Evolutionary conservation across 352 stramenopile species (phyloP).

Genomic region (Paralagenidium karlingii): DNA sequence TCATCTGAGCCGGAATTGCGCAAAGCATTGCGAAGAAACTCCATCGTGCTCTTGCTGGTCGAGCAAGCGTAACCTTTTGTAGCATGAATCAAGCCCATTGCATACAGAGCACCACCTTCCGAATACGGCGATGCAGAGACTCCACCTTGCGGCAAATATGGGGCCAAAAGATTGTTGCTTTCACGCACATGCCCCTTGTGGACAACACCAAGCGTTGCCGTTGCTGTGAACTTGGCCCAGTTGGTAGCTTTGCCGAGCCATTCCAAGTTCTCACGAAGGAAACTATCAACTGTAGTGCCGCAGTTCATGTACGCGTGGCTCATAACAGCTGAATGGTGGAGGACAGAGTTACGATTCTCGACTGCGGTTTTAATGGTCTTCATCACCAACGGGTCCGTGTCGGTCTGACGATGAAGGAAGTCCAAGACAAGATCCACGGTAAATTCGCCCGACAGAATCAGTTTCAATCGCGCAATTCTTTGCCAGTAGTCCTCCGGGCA

Average conservation of each 20-base stretch:
- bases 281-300: slow-evolving; percentile 96
- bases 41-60: slow-evolving; percentile 70
- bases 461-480: slow-evolving; percentile 78
- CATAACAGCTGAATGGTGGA: slow-evolving; percentile 97
- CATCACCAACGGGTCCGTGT: slow-evolving; percentile 88
- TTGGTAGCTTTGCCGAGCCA: slow-evolving; percentile 98
- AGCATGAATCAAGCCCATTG: slow-evolving; percentile 97
- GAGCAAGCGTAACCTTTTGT: slow-evolving; percentile 87
- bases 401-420: slow-evolving; percentile 85
- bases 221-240: slow-evolving; percentile 99
- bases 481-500: slow-evolving; percentile 63
- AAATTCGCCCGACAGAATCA: slow-evolving; percentile 82
- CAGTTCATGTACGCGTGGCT: slow-evolving; percentile 95
- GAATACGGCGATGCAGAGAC: slow-evolving; percentile 90
- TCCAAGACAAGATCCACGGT: slow-evolving; percentile 88
- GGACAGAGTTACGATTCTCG: slow-evolving; percentile 92
- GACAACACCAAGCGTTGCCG: slow-evolving; percentile 95
- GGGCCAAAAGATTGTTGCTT: slow-evolving; percentile 95
- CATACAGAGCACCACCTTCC: slow-evolving; percentile 96
- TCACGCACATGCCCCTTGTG: slow-evolving; percentile 97
- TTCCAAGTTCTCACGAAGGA: slow-evolving; percentile 97
- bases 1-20: slow-evolving; percentile 88
- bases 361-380: slow-evolving; percentile 91
- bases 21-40: slow-evolving; percentile 76
- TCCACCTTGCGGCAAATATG: slow-evolving; percentile 91